Percentiles rank a stretch among this genome's conserved stretches.
phyloP scores from a whole-genome alignment of 129 eudicot genomes.

The Flaveria brownii region DNA sequence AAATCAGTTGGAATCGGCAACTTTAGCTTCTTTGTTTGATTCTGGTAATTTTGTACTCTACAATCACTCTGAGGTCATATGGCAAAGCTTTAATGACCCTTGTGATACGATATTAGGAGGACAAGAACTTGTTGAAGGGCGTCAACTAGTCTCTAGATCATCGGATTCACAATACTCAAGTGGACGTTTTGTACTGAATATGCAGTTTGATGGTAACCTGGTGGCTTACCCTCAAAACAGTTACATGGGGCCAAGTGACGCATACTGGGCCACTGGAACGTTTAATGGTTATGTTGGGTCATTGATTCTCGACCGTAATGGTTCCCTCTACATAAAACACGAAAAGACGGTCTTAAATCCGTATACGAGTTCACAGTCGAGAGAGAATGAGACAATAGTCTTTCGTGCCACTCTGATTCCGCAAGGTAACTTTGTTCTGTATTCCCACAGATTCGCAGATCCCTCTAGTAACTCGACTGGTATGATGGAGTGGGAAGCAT shows the following conservation, averaged over 20 bases:
- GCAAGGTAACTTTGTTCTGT: conserved; percentile 34
- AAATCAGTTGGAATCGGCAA: not conserved
- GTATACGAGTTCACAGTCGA: not conserved
- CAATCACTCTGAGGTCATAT: not conserved
- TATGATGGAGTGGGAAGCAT: conserved; percentile 25
- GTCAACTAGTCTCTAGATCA: conserved; percentile 22
- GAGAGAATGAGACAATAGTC: conserved; percentile 9
- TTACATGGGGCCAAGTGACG: not conserved
- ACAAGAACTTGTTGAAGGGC: not conserved
- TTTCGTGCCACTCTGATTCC: conserved; percentile 38
- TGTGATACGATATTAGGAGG: conserved; percentile 42
- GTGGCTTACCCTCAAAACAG: conserved; percentile 28
- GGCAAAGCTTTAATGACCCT: conserved; percentile 35
- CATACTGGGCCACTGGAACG: conserved; percentile 23
- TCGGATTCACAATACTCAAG: conserved; percentile 16
- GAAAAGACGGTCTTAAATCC: not conserved
- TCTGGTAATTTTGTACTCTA: conserved; percentile 39
- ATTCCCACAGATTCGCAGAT: conserved; percentile 34
- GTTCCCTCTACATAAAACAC: conserved; percentile 13
- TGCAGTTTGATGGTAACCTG: conserved; percentile 34
- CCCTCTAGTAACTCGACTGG: not conserved
- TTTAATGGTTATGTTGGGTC: accelerated
- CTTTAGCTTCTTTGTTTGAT: conserved; percentile 33
- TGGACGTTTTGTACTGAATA: conserved; percentile 18
- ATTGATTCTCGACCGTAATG: conserved; percentile 1